phyloP scores from a whole-genome alignment of 805 yeast species.

The Yarrowia sp. region DNA sequence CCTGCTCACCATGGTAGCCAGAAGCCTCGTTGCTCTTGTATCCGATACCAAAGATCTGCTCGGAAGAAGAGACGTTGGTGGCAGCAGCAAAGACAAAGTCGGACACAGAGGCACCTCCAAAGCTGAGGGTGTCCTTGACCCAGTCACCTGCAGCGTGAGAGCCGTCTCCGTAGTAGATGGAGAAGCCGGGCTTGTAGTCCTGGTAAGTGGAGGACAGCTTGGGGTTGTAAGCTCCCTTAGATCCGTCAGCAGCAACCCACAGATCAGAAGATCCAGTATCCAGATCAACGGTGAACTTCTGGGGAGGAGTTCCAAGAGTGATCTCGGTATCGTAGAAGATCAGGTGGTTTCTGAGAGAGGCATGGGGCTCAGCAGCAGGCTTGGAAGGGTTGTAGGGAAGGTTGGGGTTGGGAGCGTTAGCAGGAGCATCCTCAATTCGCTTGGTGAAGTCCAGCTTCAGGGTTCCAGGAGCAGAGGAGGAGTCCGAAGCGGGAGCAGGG shows the following conservation, averaged over 20 bases:
- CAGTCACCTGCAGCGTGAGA: slow-evolving; percentile 46
- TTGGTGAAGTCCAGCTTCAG: slow-evolving; percentile 3
- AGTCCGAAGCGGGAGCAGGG: background rate
- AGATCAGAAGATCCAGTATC: slow-evolving; percentile 73
- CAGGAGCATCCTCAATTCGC: background rate
- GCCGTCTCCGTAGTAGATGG: slow-evolving; percentile 41
- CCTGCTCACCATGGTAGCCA: background rate
- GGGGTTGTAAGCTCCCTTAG: slow-evolving; percentile 17
- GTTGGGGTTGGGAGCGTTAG: background rate
- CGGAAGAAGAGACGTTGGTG: background rate
- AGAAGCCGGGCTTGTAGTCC: slow-evolving; percentile 31
- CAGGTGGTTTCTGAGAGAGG: background rate
- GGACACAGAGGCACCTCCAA: slow-evolving; percentile 49
- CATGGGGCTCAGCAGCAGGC: background rate
- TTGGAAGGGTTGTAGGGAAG: background rate
- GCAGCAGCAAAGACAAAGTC: slow-evolving; percentile 30
- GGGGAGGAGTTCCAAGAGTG: slow-evolving; percentile 56
- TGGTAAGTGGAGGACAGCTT: slow-evolving; percentile 33
- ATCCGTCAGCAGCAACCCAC: slow-evolving; percentile 46
- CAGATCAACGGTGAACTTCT: slow-evolving; percentile 51
- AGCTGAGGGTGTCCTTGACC: slow-evolving; percentile 58
- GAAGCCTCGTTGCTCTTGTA: slow-evolving; percentile 20
- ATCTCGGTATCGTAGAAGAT: background rate
- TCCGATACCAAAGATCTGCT: slow-evolving; percentile 32
- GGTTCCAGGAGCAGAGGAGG: background rate